A percentile compares a stretch with the other conserved stretches of the same genome.
Conservation (phyloP, 2,329 filamentous ascomycete genomes). For the Hymenoscyphus occultus region DNA sequence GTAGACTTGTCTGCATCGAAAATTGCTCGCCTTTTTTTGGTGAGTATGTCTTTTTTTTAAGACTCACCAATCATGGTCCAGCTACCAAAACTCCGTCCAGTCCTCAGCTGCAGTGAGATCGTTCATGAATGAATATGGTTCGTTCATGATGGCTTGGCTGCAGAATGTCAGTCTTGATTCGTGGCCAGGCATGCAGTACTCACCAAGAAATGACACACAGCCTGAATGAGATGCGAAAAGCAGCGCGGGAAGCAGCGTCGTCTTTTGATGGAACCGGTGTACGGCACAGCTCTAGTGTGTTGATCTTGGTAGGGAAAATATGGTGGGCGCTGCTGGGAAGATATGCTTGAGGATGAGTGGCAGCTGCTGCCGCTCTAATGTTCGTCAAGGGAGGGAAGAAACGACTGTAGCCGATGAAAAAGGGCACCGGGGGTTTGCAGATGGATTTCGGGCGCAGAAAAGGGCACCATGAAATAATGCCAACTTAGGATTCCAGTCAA, state of each 20-base stretch:
- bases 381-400: neutral
- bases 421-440: neutral
- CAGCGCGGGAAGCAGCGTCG: neutral
- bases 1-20: too few species aligned
- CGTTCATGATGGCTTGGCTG: neutral
- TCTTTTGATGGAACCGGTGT: neutral
- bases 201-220: neutral
- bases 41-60: conserved; percentile 7
- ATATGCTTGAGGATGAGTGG: neutral
- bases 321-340: neutral
- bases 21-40: conserved; percentile 3
- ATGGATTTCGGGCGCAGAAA: too few species aligned
- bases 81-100: neutral
- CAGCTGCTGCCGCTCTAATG: neutral
- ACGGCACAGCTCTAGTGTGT: neutral
- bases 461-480: too few species aligned
- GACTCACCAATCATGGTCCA: neutral
- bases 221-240: neutral
- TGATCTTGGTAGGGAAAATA: neutral
- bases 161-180: neutral
- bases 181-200: neutral
- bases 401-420: neutral
- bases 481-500: too few species aligned
- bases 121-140: neutral
- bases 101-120: neutral